Conservation (phyloP, 2,329 filamentous ascomycete species). For the Calonectria hawksworthii region DNA sequence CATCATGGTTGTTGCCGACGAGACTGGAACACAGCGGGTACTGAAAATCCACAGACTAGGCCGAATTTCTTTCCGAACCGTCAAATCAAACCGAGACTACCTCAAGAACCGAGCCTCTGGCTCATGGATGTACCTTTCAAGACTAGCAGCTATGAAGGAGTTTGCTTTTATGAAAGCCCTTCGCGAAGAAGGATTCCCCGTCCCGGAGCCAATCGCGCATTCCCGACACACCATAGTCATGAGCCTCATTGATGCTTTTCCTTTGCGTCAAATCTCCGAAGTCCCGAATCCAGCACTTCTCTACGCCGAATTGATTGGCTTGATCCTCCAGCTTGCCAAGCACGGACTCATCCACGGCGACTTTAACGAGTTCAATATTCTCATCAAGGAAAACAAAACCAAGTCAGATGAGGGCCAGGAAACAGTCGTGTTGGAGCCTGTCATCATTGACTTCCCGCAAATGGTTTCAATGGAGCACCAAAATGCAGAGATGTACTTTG, state of each 20-base stretch:
- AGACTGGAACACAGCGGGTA: conserved; percentile 81
- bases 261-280: conserved; percentile 87
- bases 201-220: conserved; percentile 89
- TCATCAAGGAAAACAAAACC: conserved; percentile 81
- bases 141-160: conserved; percentile 93
- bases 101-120: conserved; percentile 83
- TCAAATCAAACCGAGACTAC: conserved; percentile 97
- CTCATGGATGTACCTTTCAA: conserved; percentile 98
- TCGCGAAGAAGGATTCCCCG: conserved; percentile 85
- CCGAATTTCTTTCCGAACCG: conserved; percentile 95
- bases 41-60: conserved; percentile 97
- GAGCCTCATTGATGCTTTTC: conserved; percentile 92
- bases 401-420: conserved; percentile 57
- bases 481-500: conserved; percentile 98
- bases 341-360: conserved; percentile 96
- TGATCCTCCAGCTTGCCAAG: conserved; percentile 86
- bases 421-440: conserved; percentile 73
- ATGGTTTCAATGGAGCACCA: conserved; percentile 96
- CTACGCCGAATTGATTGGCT: conserved; percentile 90
- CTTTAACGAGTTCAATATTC: conserved; percentile 99
- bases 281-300: conserved; percentile 88
- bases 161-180: conserved; percentile 94
- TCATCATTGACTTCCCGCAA: conserved; percentile 97
- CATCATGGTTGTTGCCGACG: conserved; percentile 91
- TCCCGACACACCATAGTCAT: conserved; percentile 97